Evolutionary conservation across 2,329 filamentous ascomycete genomes (phyloP).

Genomic region (Diplodia mutila): DNA sequence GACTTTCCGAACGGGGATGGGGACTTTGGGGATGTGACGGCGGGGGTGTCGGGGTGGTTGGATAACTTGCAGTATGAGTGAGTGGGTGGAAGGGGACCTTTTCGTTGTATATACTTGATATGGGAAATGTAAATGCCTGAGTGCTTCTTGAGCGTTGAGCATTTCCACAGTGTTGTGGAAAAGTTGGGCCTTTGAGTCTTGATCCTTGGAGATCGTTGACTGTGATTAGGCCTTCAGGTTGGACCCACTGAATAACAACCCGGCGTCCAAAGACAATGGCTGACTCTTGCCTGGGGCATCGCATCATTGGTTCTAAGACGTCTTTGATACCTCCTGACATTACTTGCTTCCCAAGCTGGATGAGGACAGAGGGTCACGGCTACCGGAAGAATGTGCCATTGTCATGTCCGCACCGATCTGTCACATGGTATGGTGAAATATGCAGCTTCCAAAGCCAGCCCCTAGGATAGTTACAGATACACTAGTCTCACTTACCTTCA

Average conservation of each 20-base stretch:
- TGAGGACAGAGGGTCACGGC: not conserved
- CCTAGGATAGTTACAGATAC: too few species aligned
- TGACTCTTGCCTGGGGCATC: not conserved
- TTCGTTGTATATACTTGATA: not conserved
- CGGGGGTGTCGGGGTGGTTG: not conserved
- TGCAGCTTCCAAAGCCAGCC: too few species aligned
- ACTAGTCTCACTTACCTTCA: not conserved
- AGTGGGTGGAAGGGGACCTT: not conserved
- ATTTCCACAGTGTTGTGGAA: not conserved
- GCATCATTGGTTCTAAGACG: not conserved
- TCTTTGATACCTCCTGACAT: not conserved
- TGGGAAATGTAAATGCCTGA: not conserved
- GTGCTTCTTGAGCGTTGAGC: not conserved
- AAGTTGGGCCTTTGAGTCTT: not conserved
- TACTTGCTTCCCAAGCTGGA: not conserved
- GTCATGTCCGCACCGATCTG: not conserved
- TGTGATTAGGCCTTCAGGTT: not conserved
- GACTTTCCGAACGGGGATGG: slow-evolving; percentile 19
- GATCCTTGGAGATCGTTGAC: not conserved
- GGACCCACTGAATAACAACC: not conserved
- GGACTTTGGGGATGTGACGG: not conserved
- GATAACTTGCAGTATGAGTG: not conserved
- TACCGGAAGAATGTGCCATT: not conserved
- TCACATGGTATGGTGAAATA: too few species aligned
- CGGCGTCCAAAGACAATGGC: not conserved